Evolutionary conservation across 2,329 filamentous ascomycete species (phyloP).

Genomic region (Paraconiothyrium brasiliense): DNA sequence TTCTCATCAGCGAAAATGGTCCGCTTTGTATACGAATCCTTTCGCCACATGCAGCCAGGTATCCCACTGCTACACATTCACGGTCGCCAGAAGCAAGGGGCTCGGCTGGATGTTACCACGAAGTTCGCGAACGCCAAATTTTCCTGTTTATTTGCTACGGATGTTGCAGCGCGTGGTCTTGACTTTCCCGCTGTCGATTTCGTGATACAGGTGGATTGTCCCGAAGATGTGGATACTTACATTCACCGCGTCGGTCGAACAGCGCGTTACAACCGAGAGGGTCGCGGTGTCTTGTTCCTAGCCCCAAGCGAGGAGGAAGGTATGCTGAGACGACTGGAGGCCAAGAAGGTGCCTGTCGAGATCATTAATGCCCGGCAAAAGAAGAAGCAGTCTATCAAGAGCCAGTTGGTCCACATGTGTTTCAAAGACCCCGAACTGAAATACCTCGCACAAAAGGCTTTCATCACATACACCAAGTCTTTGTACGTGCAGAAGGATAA

Average conservation of each 20-base stretch:
- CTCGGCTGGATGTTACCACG: constrained; percentile 85
- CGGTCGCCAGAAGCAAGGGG: constrained; percentile 90
- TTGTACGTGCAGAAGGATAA: constrained; percentile 91
- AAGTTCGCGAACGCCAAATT: constrained; percentile 83
- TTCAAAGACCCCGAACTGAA: constrained; percentile 95
- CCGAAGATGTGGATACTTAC: constrained; percentile 96
- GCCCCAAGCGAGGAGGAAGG: constrained; percentile 91
- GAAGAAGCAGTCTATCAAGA: constrained; percentile 86
- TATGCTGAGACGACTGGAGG: constrained; percentile 85
- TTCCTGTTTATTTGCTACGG: constrained; percentile 92
- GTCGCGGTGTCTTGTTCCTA: constrained; percentile 87
- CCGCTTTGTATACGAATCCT: constrained; percentile 91
- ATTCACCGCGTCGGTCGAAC: constrained; percentile 96
- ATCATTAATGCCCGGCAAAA: constrained; percentile 86
- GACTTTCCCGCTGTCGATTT: constrained; percentile 98
- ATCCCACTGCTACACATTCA: constrained; percentile 92
- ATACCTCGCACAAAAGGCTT: constrained; percentile 95
- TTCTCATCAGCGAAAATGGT: constrained; percentile 96
- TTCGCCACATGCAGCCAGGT: constrained; percentile 92
- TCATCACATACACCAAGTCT: constrained; percentile 87
- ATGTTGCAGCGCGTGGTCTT: constrained; percentile 91
- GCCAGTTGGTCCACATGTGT: constrained; percentile 90
- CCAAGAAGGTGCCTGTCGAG: constrained; percentile 89
- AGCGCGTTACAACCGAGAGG: constrained; percentile 89
- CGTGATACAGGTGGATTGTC: constrained; percentile 98